phyloP scores from a whole-genome alignment of 345 rosid species.

The Eutrema heterophyllum region DNA sequence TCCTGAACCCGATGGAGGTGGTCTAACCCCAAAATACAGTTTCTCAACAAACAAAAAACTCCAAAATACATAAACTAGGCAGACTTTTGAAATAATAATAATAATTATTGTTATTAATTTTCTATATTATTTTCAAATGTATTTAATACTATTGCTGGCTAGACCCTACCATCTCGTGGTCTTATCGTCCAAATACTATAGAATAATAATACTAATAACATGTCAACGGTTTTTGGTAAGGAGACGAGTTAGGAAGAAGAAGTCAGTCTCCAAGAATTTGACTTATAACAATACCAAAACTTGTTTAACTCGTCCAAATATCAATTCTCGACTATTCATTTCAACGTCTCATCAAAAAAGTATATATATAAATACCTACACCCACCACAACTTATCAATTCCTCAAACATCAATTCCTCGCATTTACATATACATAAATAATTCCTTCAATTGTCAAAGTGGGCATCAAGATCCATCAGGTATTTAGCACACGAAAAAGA shows the following conservation, averaged over 20 bases:
- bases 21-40: not conserved
- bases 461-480: constrained; percentile 27
- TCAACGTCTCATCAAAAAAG: constrained; percentile 19
- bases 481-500: no score
- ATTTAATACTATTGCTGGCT: constrained; percentile 16
- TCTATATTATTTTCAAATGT: constrained; percentile 9
- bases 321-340: constrained; percentile 14
- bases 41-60: no score
- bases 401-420: not conserved
- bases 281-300: constrained; percentile 20
- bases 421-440: constrained; percentile 7
- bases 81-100: constrained; percentile 8
- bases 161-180: constrained; percentile 27
- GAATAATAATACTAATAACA: not conserved
- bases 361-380: constrained; percentile 22
- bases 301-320: constrained; percentile 15
- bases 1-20: no score
- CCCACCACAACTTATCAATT: constrained; percentile 18
- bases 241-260: constrained; percentile 9
- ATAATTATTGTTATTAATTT: not conserved
- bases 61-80: constrained; percentile 7
- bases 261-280: constrained; percentile 29
- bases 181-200: constrained; percentile 11
- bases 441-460: not conserved
- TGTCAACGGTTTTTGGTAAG: constrained; percentile 34